phyloP scores from a whole-genome alignment of 225 moss, liverwort and hornwort genomes.

The Sphagnum tenellum region DNA sequence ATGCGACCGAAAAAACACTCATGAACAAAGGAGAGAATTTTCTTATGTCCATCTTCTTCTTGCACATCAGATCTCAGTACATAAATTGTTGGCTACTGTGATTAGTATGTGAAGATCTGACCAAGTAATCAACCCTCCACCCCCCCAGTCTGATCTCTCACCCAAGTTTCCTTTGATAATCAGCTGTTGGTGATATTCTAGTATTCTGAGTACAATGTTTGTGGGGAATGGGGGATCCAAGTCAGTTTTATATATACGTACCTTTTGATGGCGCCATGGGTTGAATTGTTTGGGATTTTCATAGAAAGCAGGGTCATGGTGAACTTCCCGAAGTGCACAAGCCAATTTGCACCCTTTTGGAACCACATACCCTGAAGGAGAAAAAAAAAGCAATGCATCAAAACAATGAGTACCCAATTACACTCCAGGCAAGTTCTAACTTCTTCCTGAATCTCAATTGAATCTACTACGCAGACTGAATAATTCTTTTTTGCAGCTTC shows the following conservation, averaged over 20 bases:
- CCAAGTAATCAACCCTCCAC: no score
- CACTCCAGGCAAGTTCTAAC: background rate
- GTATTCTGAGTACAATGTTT: background rate
- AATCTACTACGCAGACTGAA: background rate
- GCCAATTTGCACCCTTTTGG: conserved; percentile 22
- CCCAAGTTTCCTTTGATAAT: no score
- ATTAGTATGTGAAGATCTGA: background rate
- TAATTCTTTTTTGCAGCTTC: no score
- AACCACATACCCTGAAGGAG: conserved; percentile 7
- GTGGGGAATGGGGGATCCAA: background rate
- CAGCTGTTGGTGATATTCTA: no score
- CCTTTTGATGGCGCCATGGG: conserved; percentile 22
- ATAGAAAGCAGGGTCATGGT: conserved; percentile 14
- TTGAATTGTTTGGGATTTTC: conserved; percentile 16
- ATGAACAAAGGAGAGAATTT: no score
- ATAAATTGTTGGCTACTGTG: background rate
- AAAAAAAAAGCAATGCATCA: background rate
- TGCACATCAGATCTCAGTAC: background rate
- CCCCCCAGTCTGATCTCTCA: no score
- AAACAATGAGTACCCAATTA: no score
- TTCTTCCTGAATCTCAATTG: background rate
- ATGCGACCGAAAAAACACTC: no score
- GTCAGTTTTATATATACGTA: background rate
- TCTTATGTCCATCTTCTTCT: no score
- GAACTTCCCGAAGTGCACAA: conserved; percentile 20